Percentiles rank a stretch among this genome's conserved stretches.
These are phyloP conservation scores for Chionographis japonica DNA, from an alignment of 106 monocot species.

Conservation along the genomic window DNA sequence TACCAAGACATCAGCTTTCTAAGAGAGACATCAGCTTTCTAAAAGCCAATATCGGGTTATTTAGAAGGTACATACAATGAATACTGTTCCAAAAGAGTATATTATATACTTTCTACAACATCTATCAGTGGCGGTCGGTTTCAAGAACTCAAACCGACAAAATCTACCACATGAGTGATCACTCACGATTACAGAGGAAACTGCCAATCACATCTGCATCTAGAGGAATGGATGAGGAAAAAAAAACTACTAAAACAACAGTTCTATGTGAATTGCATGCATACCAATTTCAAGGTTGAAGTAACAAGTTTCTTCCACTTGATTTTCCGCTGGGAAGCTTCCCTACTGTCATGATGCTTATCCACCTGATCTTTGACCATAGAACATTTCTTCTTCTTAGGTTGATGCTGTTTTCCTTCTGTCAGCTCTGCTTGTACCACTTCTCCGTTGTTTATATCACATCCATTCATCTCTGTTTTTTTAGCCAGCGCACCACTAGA, in stretches of 20 bases:
- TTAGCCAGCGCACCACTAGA: background rate
- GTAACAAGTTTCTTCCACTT: constrained; percentile 86
- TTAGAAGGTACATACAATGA: background rate
- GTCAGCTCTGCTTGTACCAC: constrained; percentile 40
- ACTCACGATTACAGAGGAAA: too few species aligned
- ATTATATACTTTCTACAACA: too few species aligned
- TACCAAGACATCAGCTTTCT: background rate
- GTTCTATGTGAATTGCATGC: background rate
- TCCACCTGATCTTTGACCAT: constrained; percentile 7
- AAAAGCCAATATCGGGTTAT: background rate
- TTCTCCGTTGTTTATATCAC: constrained; percentile 40
- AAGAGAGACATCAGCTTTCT: background rate
- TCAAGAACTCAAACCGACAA: too few species aligned
- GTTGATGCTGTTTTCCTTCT: constrained; percentile 5
- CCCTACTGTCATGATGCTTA: background rate
- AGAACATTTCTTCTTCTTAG: constrained; percentile 26
- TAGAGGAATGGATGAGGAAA: too few species aligned
- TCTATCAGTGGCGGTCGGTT: too few species aligned
- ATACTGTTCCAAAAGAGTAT: too few species aligned
- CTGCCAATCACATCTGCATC: too few species aligned
- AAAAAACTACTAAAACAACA: background rate
- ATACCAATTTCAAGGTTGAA: constrained; percentile 64
- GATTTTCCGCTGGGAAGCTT: constrained; percentile 38
- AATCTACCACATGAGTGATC: too few species aligned
- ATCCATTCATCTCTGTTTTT: background rate